Conservation (phyloP, 106 monocot genomes). For the Cymbidium sinense region DNA sequence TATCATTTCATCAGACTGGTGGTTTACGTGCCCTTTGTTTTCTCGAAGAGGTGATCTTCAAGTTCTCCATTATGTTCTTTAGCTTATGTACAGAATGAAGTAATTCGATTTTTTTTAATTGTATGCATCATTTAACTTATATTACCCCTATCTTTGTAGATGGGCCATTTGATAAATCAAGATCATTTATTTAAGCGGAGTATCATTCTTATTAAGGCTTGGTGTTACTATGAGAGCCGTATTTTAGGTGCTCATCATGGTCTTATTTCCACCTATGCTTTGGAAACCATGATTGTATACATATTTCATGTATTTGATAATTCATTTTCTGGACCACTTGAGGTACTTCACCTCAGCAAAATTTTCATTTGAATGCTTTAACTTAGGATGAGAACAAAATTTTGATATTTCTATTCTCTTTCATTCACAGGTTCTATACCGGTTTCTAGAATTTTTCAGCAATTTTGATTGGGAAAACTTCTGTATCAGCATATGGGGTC, state of each 20-base stretch:
- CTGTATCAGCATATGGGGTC: slow-evolving; percentile 70
- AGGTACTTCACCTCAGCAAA: slow-evolving; percentile 31
- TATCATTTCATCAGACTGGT: slow-evolving; percentile 84
- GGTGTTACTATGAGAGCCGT: slow-evolving; percentile 88
- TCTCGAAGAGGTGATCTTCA: slow-evolving; percentile 64
- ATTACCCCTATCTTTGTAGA: slow-evolving; percentile 22
- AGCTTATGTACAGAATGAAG: background rate
- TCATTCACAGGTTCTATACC: slow-evolving; percentile 63
- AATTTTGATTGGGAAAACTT: slow-evolving; percentile 90
- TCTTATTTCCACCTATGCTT: slow-evolving; percentile 83
- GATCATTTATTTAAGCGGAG: slow-evolving; percentile 84
- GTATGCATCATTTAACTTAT: background rate
- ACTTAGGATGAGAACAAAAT: background rate
- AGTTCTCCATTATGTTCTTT: background rate
- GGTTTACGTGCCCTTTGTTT: slow-evolving; percentile 79
- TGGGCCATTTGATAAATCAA: slow-evolving; percentile 54
- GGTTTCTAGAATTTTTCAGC: slow-evolving; percentile 85
- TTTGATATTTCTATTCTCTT: background rate
- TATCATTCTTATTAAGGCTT: slow-evolving; percentile 75
- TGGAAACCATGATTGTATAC: slow-evolving; percentile 79
- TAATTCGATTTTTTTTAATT: background rate
- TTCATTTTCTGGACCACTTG: slow-evolving; percentile 82
- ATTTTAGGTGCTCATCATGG: slow-evolving; percentile 92
- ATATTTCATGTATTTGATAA: slow-evolving; percentile 84
- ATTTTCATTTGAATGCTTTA: background rate